Evolutionary conservation across 441 rosid genomes (phyloP), one percentile per base, ranked within the genome.

Genomic region (Aquilaria agallochum): DNA sequence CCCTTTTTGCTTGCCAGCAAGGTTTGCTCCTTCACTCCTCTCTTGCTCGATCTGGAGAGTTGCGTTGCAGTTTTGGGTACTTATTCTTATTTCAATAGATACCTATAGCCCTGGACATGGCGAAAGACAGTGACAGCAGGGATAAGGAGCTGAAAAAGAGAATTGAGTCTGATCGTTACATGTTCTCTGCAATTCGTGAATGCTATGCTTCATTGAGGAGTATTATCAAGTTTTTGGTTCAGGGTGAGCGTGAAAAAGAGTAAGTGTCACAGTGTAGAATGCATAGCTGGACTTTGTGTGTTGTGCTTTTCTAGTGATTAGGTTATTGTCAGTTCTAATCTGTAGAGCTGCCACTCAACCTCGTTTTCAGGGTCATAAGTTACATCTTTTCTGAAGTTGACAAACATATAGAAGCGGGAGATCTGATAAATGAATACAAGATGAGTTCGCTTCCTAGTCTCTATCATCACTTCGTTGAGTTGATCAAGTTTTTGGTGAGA

Each of bases 21-120:
- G 97, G 99, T 90, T 71, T 72, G 73, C 56, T 72, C 40, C 56
- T 51, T n/a, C 57, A 49, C 53, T 52, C 46, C 58, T 55, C 58
- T 15, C 31, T 47, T 63, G 51, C 15, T 52, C 51, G 53, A 32
- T 65, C 30, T 42, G 50, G 15, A 40, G 55, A 71, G 64, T 58
- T 46, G 48, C 47, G 15, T 40, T 62, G 27, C 27, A 20, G 20
- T 33, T 58, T 30, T 31, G 75, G 46, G 68, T 74, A 31, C 31
- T 51, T 50, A 52, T 48, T 0, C 31, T 56, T n/a, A 57, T 51
- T 57, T 15, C 3, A 50, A 51, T 71, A 95, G 99, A 95, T 95
- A 40, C 99, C 99, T 59, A 95, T 95, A 72, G 99, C 99, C 9
- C 73, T 95, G 60, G 99, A 95, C 82, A 95, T 95, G 99, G 99